Percentiles rank a stretch among this genome's conserved stretches.
Conservation (phyloP, 345 rosid genomes). For the Eucalyptus curtisii region DNA sequence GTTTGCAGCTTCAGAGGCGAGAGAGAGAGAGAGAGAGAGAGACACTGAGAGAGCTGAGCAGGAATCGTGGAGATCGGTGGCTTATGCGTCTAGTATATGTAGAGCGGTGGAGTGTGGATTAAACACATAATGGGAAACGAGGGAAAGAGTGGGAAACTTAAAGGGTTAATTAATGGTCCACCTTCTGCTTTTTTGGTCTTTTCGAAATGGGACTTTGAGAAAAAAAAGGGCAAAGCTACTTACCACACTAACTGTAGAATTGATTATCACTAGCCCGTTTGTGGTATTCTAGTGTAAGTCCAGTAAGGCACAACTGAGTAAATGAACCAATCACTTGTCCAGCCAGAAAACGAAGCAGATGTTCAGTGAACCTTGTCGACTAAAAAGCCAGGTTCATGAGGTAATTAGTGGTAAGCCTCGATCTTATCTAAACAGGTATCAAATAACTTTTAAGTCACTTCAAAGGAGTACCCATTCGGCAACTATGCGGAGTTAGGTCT, state of each 20-base stretch:
- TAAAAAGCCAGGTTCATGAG: not conserved
- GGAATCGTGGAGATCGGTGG: not conserved
- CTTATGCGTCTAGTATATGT: not conserved
- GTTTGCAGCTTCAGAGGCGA: not conserved
- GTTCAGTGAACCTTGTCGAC: not conserved
- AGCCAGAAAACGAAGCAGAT: not conserved
- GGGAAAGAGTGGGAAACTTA: not conserved
- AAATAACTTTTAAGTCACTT: not conserved
- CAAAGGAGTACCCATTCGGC: not conserved
- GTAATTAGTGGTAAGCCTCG: not conserved
- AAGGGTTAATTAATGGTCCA: not conserved
- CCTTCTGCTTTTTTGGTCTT: not conserved
- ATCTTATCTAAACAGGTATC: not conserved
- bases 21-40: not conserved
- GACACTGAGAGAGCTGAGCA: not conserved
- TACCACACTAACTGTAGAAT: not conserved
- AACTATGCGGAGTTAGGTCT: not conserved
- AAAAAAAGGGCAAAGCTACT: not conserved
- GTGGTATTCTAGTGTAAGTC: not conserved
- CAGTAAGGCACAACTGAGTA: not conserved
- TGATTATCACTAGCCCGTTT: not conserved
- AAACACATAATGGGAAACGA: not conserved
- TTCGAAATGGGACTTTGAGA: not conserved
- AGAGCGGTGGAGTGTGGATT: not conserved
- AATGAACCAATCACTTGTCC: not conserved